Conservation (phyloP, 192 early-diverging fungal genomes). For the Cetraspora pellucida region DNA sequence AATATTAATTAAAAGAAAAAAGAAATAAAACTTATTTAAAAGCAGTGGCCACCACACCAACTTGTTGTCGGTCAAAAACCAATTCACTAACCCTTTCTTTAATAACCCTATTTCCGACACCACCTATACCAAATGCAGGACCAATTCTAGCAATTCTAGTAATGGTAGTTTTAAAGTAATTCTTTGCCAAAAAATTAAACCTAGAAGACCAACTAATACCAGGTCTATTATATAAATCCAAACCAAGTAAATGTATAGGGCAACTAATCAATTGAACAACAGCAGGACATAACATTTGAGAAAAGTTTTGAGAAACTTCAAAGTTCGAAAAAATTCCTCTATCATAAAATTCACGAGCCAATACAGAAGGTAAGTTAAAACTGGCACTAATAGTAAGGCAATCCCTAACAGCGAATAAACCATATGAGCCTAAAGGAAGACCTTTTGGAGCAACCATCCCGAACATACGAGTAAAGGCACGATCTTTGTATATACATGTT, state of each 20-base stretch:
- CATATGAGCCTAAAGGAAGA: slow-evolving; percentile 41
- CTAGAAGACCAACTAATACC: slow-evolving; percentile 4
- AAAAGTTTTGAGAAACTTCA: slow-evolving; percentile 18
- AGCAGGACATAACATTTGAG: slow-evolving; percentile 47
- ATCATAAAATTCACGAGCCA: slow-evolving; percentile 29
- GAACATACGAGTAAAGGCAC: slow-evolving; percentile 52
- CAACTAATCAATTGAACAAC: slow-evolving; percentile 45
- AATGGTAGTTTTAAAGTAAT: slow-evolving; percentile 46
- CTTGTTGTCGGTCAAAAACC: background rate
- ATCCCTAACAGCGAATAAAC: slow-evolving; percentile 47
- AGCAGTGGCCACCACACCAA: too few relatives aligned
- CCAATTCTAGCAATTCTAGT: slow-evolving; percentile 48
- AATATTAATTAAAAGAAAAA: too few relatives aligned
- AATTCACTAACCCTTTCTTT: slow-evolving; percentile 17
- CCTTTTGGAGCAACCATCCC: slow-evolving; percentile 36
- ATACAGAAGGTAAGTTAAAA: slow-evolving; percentile 44
- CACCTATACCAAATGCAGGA: slow-evolving; percentile 52
- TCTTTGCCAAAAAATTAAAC: slow-evolving; percentile 27
- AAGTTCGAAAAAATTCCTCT: background rate
- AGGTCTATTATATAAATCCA: slow-evolving; percentile 50
- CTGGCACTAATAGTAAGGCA: slow-evolving; percentile 47
- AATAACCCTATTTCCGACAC: slow-evolving; percentile 43
- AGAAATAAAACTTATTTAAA: too few relatives aligned
- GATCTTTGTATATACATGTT: slow-evolving; percentile 49
- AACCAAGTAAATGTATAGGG: slow-evolving; percentile 46